Base-by-base conservation (phyloP, 345 rosid genomes). In the Triadica sebifera region DNA sequence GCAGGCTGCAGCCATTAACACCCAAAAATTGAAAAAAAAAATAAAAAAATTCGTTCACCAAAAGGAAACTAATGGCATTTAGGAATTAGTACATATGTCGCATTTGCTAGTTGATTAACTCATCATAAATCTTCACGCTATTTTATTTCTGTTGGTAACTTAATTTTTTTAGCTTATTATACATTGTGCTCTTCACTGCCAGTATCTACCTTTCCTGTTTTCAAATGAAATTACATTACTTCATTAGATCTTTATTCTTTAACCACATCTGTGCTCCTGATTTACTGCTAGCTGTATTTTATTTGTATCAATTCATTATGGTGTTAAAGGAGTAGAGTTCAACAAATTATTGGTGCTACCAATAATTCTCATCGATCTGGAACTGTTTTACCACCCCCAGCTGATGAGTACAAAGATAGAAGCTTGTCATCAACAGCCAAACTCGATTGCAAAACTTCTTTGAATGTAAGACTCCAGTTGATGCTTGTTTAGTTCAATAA, bases 321-420 rank as follows among this genome's bases (percentile, higher is more conserved):
- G 47, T 73, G 20, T 43, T 78, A 24, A 78, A 78, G 81, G 81
- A 78, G 77, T 78, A 78, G 65, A 69, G 70, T 78, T 38, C 77
- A 73, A 43, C 81, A 78, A 69, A 73, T 25, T 41, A 58, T 73
- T 67, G 81, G 77, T n/a, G 70, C 74, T 6, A 60, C 81, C 19
- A 78, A 51, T 52, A 78, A 73, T 68, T 73, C 74, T 69, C 62
- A 65, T 60, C 81, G 77, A 22, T 59, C 81, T 17, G 81, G 81
- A 69, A 68, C 64, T 72, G 68, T 78, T 41, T 69, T 78, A 57
- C 81, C 81, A 67, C 74, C 81, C 9, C 75, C 78, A 45, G 47
- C 67, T 3, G 75, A 69, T 56, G 82, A 79, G 11, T 79, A 50
- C 25, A 46, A 53, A 15, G 49, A 78, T 69, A 67, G 51, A 59